phyloP scores from a whole-genome alignment of 495 filamentous ascomycete species.

The Annulohypoxylon bovei region DNA sequence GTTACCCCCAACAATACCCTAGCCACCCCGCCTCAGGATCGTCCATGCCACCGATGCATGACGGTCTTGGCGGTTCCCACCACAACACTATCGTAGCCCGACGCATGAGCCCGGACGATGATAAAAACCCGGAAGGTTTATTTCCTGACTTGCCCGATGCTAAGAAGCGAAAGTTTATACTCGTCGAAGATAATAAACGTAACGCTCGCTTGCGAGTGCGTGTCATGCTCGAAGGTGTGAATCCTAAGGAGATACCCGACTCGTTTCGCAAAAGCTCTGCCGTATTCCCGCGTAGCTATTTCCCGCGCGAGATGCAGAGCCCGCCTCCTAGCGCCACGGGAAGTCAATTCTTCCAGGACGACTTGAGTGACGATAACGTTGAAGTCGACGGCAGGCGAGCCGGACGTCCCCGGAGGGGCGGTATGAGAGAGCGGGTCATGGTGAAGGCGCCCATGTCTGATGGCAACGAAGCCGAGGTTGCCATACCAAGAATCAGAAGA shows the following conservation, averaged over 20 bases:
- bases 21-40: constrained; percentile 60
- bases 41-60: constrained; percentile 77
- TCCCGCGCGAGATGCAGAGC: constrained; percentile 84
- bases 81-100: constrained; percentile 51
- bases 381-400: constrained; percentile 63
- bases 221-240: constrained; percentile 85
- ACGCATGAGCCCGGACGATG: constrained; percentile 47
- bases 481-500: constrained; percentile 75
- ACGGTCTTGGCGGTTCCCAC: constrained; percentile 65
- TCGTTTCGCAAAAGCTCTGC: constrained; percentile 88
- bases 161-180: constrained; percentile 94
- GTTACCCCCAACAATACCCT: constrained; percentile 72
- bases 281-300: constrained; percentile 90
- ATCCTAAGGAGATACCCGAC: constrained; percentile 93
- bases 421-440: constrained; percentile 59
- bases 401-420: constrained; percentile 36
- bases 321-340: constrained; percentile 73
- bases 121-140: constrained; percentile 68
- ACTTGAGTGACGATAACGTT: constrained; percentile 54
- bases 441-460: constrained; percentile 81
- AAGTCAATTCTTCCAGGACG: constrained; percentile 72
- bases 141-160: constrained; percentile 87
- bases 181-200: constrained; percentile 87
- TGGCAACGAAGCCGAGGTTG: constrained; percentile 64
- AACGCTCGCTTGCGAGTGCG: constrained; percentile 82